A percentile compares a stretch with the other conserved stretches of the same genome.
Evolutionary conservation across 2,329 filamentous ascomycete genomes (phyloP).

Genomic region (Emmonsia crescens): DNA sequence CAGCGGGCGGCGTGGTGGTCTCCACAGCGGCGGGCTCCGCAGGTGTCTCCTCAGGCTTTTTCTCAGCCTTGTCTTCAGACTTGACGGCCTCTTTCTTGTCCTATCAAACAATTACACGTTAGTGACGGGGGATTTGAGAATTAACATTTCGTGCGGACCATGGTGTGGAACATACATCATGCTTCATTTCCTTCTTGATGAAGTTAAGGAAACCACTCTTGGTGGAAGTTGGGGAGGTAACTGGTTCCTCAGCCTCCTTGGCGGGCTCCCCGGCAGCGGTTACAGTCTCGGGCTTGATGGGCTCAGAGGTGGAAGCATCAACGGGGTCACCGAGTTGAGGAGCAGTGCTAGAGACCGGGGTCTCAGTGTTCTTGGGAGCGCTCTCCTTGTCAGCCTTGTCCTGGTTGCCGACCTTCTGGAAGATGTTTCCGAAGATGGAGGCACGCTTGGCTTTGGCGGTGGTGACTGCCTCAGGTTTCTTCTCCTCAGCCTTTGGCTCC

Average conservation of each 20-base stretch:
- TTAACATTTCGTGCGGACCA: not conserved
- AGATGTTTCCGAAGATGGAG: slow-evolving; percentile 69
- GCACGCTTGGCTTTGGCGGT: slow-evolving; percentile 62
- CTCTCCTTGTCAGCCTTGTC: slow-evolving; percentile 40
- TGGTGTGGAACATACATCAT: slow-evolving; percentile 15
- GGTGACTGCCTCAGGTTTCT: slow-evolving; percentile 38
- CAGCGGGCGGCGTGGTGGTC: slow-evolving; percentile 32
- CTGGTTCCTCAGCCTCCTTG: slow-evolving; percentile 22
- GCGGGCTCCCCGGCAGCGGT: slow-evolving; percentile 35
- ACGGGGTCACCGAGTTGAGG: slow-evolving; percentile 39
- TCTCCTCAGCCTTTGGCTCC: slow-evolving; percentile 43
- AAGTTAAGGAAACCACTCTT: slow-evolving; percentile 23
- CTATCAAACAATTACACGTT: slow-evolving; percentile 9
- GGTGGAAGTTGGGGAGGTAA: slow-evolving; percentile 25
- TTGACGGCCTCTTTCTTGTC: slow-evolving; percentile 15
- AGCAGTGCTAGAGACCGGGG: slow-evolving; percentile 38
- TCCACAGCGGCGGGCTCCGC: slow-evolving; percentile 18
- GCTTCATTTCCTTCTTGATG: slow-evolving; percentile 25
- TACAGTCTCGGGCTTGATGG: slow-evolving; percentile 31
- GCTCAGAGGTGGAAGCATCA: slow-evolving; percentile 27
- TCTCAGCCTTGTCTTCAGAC: slow-evolving; percentile 19
- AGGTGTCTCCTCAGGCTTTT: slow-evolving; percentile 17
- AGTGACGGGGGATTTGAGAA: not conserved
- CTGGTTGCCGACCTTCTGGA: slow-evolving; percentile 53
- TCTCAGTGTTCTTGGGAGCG: slow-evolving; percentile 38